Evolutionary conservation across 2,329 filamentous ascomycete species (phyloP), one percentile per base, ranked within the genome.

Genomic region (Alternaria burnsii): DNA sequence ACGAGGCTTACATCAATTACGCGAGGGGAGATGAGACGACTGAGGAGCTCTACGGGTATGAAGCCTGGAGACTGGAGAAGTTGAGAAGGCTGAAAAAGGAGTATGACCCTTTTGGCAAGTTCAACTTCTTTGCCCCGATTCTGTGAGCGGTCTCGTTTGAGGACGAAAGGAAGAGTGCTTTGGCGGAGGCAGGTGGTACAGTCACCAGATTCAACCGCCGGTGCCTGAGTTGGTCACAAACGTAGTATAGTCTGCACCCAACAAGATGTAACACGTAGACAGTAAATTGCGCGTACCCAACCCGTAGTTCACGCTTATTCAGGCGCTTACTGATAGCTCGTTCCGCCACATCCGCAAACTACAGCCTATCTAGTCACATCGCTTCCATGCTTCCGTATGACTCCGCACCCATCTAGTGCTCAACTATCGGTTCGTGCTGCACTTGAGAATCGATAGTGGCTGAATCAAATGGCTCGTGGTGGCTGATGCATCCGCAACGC

Each of bases 1-100:
- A 64, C 20, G 50, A 46, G 7, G 66, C 71, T 4, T 79, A 79
- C 57, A 67, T 78, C 7, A 78, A 79, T 52, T 79, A 78, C 56
- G 71, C 71, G 3, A 62, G 60, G 18, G 71, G 71, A 1, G 70
- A 72, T n/a, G 74, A 77, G 40, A 65, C 65, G 22, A 53, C 71
- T 4, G 67, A 76, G 58, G 66, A 61, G 0, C 16, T 76, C 14
- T 80, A 79, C 58, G 78, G 76, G 11, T 70, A 71, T 54, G 75
- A 79, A 40, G 10, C 60, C 8, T 77, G 75, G 76, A 62, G 76
- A 30, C 30, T 79, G 50, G 62, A 74, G 61, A 76, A 66, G 57
- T 56, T 79, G 52, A 57, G 67, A 58, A 61, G 26, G 16, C 46
- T 80, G 53, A 80, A 79, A 65, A 65, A 53, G 34, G 57, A 68